Base-by-base conservation (phyloP, 140 eudicot species). In the Erigeron philadelphicus region DNA sequence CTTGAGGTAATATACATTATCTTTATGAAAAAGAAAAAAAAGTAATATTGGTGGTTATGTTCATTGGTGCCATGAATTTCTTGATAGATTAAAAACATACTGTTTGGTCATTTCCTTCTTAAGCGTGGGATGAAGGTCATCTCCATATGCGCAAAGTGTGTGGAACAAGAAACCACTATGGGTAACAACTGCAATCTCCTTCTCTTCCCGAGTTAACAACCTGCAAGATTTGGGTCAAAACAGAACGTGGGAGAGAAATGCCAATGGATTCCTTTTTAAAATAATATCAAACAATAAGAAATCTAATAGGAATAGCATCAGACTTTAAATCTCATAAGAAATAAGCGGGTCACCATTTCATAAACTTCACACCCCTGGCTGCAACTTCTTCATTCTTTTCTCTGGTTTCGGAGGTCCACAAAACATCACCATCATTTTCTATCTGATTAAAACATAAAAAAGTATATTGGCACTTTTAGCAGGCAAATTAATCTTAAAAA, bases 141-240 rank as follows among this genome's bases (percentile, higher is more conserved):
- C 64, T 75, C 96, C 98, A 68, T 83, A 85, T 48, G 82, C 72
- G 64, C 60, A 35, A n/a, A 93, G 86, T 31, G 94, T 85, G 74
- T 93, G 90, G 67, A 53, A 75, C 75, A 93, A 69, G 76, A 89
- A 85, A 48, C 95, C 96, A 43, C 96, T 86, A 71, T 93, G 98
- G 31, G 95, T 84, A 61, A 93, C 90, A 61, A 93, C 88, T 7
- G 87, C 98, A 73, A 93, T 93, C 82, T 93, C 98, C 79, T 80
- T 88, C 82, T 93, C 98, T 67, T 84, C 76, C 58, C 98, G 80
- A 6, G 90, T 84, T 87, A 83, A 82, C 74, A 93, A 67, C 98
- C 98, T 93, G 75, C 23, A 57, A 54, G 48, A 66, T 43, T 12
- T 44, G 40, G 25, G 65, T 35, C 12, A 55, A 58, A 46, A 42